Evolutionary conservation across 805 yeast genomes (phyloP).

Genomic region (Ogataea kodamae): DNA sequence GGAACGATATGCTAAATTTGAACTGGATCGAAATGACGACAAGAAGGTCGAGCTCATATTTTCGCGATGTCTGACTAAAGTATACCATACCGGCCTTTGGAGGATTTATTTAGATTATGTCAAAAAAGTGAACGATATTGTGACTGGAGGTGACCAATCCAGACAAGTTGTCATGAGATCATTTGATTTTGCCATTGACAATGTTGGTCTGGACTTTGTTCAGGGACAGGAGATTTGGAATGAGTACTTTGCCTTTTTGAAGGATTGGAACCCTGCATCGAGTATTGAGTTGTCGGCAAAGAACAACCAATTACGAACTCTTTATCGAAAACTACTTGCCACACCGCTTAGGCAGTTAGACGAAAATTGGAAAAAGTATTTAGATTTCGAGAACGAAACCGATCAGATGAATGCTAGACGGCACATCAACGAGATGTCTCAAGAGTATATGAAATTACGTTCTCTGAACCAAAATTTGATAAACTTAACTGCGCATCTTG

Average conservation of each 20-base stretch:
- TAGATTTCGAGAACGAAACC: constrained; percentile 75
- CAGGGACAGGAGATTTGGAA: constrained; percentile 71
- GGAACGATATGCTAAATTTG: constrained; percentile 66
- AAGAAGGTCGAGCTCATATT: constrained; percentile 62
- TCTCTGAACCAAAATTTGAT: constrained; percentile 70
- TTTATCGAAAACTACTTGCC: constrained; percentile 65
- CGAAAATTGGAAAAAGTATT: constrained; percentile 74
- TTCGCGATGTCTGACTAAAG: constrained; percentile 56
- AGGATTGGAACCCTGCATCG: constrained; percentile 71
- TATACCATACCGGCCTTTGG: constrained; percentile 70
- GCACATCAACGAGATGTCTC: constrained; percentile 75
- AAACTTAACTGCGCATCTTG: constrained; percentile 41
- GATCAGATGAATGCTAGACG: constrained; percentile 78
- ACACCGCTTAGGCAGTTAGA: constrained; percentile 78
- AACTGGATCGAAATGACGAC: constrained; percentile 61
- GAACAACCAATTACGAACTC: constrained; percentile 67
- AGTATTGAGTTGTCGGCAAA: constrained; percentile 85
- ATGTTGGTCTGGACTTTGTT: constrained; percentile 72
- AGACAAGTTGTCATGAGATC: constrained; percentile 72
- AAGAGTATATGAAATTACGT: constrained; percentile 84
- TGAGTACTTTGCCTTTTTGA: constrained; percentile 76
- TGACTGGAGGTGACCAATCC: constrained; percentile 81
- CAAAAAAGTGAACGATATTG: constrained; percentile 61
- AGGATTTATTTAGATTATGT: constrained; percentile 74
- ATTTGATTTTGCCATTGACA: constrained; percentile 73